Conservation (phyloP, 768 basidiomycete species). For the Kwoniella heveanensis region DNA sequence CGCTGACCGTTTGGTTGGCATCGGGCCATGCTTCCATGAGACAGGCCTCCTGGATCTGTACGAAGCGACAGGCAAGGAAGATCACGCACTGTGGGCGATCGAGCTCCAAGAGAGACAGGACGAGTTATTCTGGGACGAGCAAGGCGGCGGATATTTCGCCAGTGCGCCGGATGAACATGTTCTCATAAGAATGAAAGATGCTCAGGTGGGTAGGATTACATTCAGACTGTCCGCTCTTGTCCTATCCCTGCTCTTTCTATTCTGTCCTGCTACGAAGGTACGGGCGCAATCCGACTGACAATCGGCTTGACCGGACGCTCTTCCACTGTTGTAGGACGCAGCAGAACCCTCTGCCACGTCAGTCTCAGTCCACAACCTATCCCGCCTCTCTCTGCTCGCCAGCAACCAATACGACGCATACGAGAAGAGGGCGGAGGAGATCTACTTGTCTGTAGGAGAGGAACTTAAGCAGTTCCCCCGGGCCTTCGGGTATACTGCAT, state of each 20-base stretch:
- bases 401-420: constrained; percentile 34
- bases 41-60: constrained; percentile 57
- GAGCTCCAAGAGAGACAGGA: constrained; percentile 58
- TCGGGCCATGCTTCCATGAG: no score
- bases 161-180: constrained; percentile 57
- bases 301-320: not conserved
- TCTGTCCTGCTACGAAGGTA: no score
- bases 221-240: no score
- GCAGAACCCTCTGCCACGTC: constrained; percentile 47
- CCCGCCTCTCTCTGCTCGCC: constrained; percentile 33
- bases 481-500: constrained; percentile 37
- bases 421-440: constrained; percentile 31
- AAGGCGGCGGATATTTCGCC: constrained; percentile 59
- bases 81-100: constrained; percentile 55
- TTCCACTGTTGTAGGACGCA: constrained; percentile 29
- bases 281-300: no score
- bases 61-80: constrained; percentile 56
- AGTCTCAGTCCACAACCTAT: constrained; percentile 41
- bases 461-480: constrained; percentile 43
- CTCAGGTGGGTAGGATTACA: constrained; percentile 55
- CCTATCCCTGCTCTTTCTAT: no score
- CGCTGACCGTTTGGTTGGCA: no score
- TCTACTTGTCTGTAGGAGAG: constrained; percentile 33
- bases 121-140: constrained; percentile 57
- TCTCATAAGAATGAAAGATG: constrained; percentile 58